Base-by-base conservation (phyloP, 2,329 filamentous ascomycete species). In the Calonectria pseudoreteaudii region DNA sequence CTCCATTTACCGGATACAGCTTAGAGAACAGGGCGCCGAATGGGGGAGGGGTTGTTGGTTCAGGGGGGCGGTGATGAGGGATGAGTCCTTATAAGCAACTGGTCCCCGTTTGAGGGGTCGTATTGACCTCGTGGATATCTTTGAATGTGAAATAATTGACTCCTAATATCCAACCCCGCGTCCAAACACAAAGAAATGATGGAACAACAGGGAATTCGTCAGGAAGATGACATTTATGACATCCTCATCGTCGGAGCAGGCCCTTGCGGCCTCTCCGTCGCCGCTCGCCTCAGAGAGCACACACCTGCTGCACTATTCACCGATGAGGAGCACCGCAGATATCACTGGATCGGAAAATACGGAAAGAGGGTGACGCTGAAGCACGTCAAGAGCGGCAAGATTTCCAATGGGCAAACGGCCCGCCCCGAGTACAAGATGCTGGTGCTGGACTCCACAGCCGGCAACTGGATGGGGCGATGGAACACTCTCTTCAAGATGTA, bases 281-380 rank as follows among this genome's bases (percentile, higher is more conserved):
- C 94, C 11, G 91, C 94, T 1, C 90, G 94, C 5, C 88, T 96
- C 1, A 89, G 90, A 52, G 94, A 96, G 83, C 88, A 89, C 69
- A 94, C 93, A 0, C 94, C 94, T 0, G 94, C 93, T 0, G 94
- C 94, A 1, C 91, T 95, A 67, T 96, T 96, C 84, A 96, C 94
- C 0, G 94, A 96, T 80, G 93, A 94, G 77, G 94, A 96, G 80
- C 94, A 96, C 80, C 91, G 93, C 52, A 89, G 94, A n/a, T 96
- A 94, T 81, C 91, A 94, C 82, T 95, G 94, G 93, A 92, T 95
- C 71, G 89, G 88, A 71, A 93, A 92, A 70, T 90, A 94, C 80
- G 88, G 89, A 34, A 88, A 88, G 34, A 89, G 90, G 36, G 90
- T 92, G 83, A 87, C 88, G 10, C 86, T 93, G 74, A 92, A 91